Base-by-base conservation (phyloP, 192 early-diverging fungal genomes). In the Coemansia sp. region DNA sequence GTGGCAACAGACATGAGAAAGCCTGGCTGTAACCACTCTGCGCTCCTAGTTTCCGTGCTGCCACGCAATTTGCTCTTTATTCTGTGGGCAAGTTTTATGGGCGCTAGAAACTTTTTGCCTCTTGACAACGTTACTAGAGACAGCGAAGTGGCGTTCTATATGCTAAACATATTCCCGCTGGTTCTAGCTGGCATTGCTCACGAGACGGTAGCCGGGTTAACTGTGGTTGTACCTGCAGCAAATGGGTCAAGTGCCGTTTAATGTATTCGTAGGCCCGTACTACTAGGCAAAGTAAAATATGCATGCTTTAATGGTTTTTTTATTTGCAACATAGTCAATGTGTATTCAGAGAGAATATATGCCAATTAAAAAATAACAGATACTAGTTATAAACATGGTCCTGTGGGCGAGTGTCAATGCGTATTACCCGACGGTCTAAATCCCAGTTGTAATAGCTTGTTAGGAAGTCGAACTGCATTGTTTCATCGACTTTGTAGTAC, bases 101-200 rank as follows among this genome's bases (percentile, higher is more conserved):
- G 29, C 59, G 40, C 31, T 7, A 25, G 65, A 27, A 59, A 41
- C 10, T 46, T 59, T 47, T 17, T 59, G 31, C 27, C 54, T 8
- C 22, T 67, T 8, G 17, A 59, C 2, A 59, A 22, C 9, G 17
- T 20, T 10, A 41, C 56, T 8, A 27, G 65, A 5, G 32, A 24
- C 17, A 67, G 65, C 20, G 41, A 67, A 22, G 53, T 41, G 14
- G 24, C 41, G 56, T 59, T 67, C 24, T 67, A 59, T 22, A 4
- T 66, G 41, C 64, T 66, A 31, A 66, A 66, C 29, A n/a, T 58
- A n/a, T 14, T 58, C n/a, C 41, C 39, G 6, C 64, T 58, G 40
- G 25, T 66, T 14, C 22, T 66, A 22, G 38, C 56, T 31, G 41
- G 46, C 31, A 6, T 58, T n/a, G 54, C 39, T 10, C 54, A 57